Conservation (phyloP, 129 eudicot genomes). For the Flaveria robusta region DNA sequence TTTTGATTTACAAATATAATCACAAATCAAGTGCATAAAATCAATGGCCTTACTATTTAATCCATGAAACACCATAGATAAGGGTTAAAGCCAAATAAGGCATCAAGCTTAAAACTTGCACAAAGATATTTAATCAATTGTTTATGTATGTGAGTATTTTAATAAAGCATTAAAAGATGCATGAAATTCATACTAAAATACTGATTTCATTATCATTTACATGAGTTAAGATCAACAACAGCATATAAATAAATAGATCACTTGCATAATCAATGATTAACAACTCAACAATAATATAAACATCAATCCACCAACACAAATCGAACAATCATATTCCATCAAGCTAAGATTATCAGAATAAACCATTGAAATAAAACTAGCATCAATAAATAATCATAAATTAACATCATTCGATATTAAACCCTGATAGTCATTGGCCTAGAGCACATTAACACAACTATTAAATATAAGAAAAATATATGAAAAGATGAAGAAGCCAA, state of each 20-base stretch:
- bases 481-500: neutral
- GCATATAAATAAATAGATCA: neutral
- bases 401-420: neutral
- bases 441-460: too few species aligned
- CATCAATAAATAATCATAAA: neutral
- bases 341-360: constrained; percentile 13
- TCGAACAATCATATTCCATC: neutral
- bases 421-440: neutral
- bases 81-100: neutral
- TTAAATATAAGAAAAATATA: too few species aligned
- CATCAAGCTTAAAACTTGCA: neutral
- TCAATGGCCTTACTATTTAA: neutral
- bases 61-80: neutral
- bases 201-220: constrained; percentile 5
- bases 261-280: too few species aligned
- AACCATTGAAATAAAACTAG: neutral
- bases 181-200: neutral
- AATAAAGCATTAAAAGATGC: too few species aligned
- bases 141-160: neutral
- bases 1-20: neutral
- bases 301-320: neutral
- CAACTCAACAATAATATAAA: neutral
- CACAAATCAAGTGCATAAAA: neutral
- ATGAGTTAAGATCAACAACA: constrained; percentile 3
- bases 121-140: neutral